Base-by-base conservation (phyloP, 2,329 filamentous ascomycete species). In the Cordyceps tenuipes region DNA sequence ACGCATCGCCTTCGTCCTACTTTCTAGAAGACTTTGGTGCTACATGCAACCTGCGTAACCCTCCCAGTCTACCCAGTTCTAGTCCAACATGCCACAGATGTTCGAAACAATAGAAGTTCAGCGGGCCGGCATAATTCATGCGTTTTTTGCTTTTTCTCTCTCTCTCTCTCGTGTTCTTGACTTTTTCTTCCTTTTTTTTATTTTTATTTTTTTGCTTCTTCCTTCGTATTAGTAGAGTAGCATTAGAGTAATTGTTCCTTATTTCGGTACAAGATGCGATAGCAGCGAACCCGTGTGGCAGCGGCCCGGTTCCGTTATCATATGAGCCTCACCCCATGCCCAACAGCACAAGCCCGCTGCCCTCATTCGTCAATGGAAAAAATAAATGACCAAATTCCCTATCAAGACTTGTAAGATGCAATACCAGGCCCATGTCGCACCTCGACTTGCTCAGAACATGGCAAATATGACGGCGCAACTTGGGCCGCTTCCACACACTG, bases 1-100 rank as follows among this genome's bases (percentile, higher is more conserved):
- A 17, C 5, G 15, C 13, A 43, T 49, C 44, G 15, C 23, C 23
- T 13, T 57, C 41, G 55, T 57, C 55, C 44, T 41, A 57, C 55
- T 29, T 57, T 57, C 55, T 57, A 57, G 55, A 57, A 57, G 13
- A 21, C 19, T 17, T 21, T 21, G n/a, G 55, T 57, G 55, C 8
- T 21, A 57, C 55, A 57, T 41, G 19, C 46, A 49, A 43, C 9
- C 12, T 47, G 15, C 23, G 31, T 39, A 21, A 17, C 36, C 48
- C 6, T 9, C 9, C 21, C 34, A 57, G 23, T 23, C 23, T 23
- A 23, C 23, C 23, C 26, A 7, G 8, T 39, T 39, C 29, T 46
- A n/a, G 29, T 29, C 29, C 7, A 29, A 29, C 29, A 29, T 19
- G 43, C 23, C 10, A 43, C 46, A 15, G 21, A n/a, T 7, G 12